Evolutionary conservation across 495 filamentous ascomycete species (phyloP).

Genomic region (Neurospora tetraspora): DNA sequence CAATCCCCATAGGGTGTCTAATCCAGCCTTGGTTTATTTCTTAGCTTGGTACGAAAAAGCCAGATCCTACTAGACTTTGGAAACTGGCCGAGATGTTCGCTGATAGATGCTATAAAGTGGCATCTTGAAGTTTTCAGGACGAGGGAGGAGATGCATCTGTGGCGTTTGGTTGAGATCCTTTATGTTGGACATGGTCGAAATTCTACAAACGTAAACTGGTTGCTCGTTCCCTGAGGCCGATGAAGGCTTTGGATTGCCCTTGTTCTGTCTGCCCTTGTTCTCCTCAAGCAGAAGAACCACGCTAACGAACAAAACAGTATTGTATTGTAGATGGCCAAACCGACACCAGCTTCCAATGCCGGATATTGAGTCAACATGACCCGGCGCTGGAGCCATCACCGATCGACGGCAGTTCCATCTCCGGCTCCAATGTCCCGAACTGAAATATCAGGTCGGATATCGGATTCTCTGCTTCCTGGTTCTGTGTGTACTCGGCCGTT

Average conservation of each 20-base stretch:
- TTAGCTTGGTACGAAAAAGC: neutral
- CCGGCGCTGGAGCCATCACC: neutral
- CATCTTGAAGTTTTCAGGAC: neutral
- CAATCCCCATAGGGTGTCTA: neutral
- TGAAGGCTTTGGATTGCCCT: neutral
- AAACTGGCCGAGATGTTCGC: neutral
- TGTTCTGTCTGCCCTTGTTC: neutral
- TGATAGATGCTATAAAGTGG: neutral
- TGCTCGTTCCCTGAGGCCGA: neutral
- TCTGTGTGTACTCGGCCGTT: neutral
- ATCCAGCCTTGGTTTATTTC: neutral
- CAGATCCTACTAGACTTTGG: neutral
- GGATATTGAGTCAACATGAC: neutral
- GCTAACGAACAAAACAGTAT: neutral
- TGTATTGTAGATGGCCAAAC: neutral
- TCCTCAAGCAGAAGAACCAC: neutral
- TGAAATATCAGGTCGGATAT: neutral
- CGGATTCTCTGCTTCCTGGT: neutral
- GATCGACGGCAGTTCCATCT: neutral
- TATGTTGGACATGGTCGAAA: neutral
- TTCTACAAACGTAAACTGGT: neutral
- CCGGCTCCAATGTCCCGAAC: neutral
- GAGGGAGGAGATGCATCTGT: neutral
- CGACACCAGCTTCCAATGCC: neutral
- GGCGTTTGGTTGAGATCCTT: neutral